Evolutionary conservation across 495 filamentous ascomycete genomes (phyloP), one percentile per base, ranked within the genome.

Genomic region (Talaromyces proteolyticus): DNA sequence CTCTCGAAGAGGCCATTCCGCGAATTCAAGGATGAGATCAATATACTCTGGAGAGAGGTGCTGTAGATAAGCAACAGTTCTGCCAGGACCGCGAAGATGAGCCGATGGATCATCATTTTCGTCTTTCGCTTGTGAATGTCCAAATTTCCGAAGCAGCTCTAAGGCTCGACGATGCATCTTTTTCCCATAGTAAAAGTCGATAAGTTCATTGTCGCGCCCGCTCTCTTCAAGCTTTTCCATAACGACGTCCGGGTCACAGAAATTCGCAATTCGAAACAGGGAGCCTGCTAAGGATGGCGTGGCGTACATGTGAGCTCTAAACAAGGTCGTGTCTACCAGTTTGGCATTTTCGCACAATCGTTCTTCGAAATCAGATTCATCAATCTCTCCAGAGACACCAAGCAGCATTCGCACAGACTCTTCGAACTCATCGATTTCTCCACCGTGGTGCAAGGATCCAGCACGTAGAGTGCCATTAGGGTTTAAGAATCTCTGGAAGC

Each of bases 151-250:
- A 16, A 99, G 74, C 24, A 97, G 66, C 44, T 90, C 86, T 20
- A 99, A 72, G 0, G 94, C 93, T 53, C 92, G 83, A 16, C 85
- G 82, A 63, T 99, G 93, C 11, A 96, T 78, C 62, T 85, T 91
- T 72, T 97, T 97, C 47, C 93, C 92, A 55, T 93, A 89, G 52
- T 96, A 84, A 63, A 99, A 99, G 58, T 99, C 91, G 23, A 99
- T 92, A 0, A 99, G 72, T 62, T 97, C 93, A 48, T 86, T 89
- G 64, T 95, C 95, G 42, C 91, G 87, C 38, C 87, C 86, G 45
- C 84, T 87, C 61, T 95, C 90, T 51, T 94, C 82, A 7, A 99
- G 75, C 53, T 88, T 84, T 65, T 96, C 87, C 62, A 94, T 92
- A 21, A 99, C 91, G 1, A 99, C 93, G 22, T 88, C 86, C 0